These are phyloP conservation scores for Astragalus glycyphyllos DNA, from an alignment of 306 rosid species.

Conservation along the genomic window DNA sequence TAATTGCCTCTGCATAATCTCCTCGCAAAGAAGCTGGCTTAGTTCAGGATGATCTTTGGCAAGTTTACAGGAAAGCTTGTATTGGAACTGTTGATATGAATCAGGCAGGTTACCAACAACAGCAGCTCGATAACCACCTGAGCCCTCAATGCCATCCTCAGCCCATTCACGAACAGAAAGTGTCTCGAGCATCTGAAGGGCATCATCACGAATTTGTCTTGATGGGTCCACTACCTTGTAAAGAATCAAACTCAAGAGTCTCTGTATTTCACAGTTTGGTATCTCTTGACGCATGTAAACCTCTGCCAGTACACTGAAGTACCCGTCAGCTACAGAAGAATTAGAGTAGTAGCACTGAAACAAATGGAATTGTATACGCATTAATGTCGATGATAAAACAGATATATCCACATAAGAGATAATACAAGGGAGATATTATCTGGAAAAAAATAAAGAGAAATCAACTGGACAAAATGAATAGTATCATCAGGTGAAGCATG, in stretches of 20 bases:
- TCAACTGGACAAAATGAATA: constrained; percentile 6
- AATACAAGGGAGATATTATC: constrained; percentile 21
- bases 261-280: constrained; percentile 97
- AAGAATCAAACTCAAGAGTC: constrained; percentile 93
- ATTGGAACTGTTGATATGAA: constrained; percentile 98
- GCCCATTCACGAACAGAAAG: constrained; percentile 99
- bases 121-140: constrained; percentile 98
- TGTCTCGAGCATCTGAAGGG: constrained; percentile 99
- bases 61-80: constrained; percentile 98
- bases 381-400: constrained; percentile 31
- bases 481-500: constrained; percentile 17
- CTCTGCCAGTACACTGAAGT: constrained; percentile 99
- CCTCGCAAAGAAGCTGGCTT: constrained; percentile 99
- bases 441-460: constrained; percentile 37
- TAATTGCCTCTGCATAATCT: constrained; percentile 98
- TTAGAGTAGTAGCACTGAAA: constrained; percentile 94
- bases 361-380: constrained; percentile 40
- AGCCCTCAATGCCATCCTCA: constrained; percentile 92
- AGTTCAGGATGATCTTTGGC: constrained; percentile 99
- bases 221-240: constrained; percentile 99
- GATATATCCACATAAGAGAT: constrained; percentile 17
- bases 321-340: constrained; percentile 98
- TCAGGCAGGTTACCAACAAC: constrained; percentile 99
- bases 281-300: constrained; percentile 99
- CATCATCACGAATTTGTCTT: constrained; percentile 99